Base-by-base conservation (phyloP, 176 grass and related monocot genomes). In the Zoysia japonica region DNA sequence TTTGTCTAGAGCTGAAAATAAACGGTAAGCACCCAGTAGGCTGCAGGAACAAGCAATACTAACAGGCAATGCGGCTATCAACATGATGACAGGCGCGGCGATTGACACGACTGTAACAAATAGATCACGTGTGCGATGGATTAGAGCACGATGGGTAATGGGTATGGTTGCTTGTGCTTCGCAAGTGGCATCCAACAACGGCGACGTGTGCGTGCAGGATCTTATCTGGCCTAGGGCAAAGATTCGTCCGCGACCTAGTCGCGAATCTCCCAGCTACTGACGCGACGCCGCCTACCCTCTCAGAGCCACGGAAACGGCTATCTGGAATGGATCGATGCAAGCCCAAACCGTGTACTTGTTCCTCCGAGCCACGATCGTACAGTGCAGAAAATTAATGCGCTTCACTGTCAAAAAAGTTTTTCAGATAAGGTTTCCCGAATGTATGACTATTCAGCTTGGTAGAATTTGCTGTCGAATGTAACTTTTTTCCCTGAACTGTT, bases 181-280 rank as follows among this genome's bases (percentile, higher is more conserved):
- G 44, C 44, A 35, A 36, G 40, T 68, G 40, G 81, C 47, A 84
- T 88, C 77, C 70, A 80, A 80, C 64, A 69, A 75, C 74, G 71
- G 61, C 11, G 86, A 84, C 46, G 61, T 36, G 63, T 47, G 60
- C 20, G 54, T 41, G 66, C 57, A 74, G 62, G 19, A 70, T 84
- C 87, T 80, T 80, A 80, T 80, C 87, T 76, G 64, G 48, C 55
- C 64, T 67, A 78, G 7, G 57, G 43, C 65, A 39, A 82, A 71
- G 55, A 76, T 73, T 65, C 57, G 71, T n/a, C 41, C 70, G 49
- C 50, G 14, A 16, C 36, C 50, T 38, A 40, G 36, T 54, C 70
- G 44, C 62, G 47, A 60, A 47, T 67, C 61, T 19, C 35, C 60
- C 13, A 14, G 28, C 68, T 12, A 39, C 72, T 46, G 11, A 80